phyloP scores from a whole-genome alignment of 352 stramenopile species.

The Phytophthora europaea region DNA sequence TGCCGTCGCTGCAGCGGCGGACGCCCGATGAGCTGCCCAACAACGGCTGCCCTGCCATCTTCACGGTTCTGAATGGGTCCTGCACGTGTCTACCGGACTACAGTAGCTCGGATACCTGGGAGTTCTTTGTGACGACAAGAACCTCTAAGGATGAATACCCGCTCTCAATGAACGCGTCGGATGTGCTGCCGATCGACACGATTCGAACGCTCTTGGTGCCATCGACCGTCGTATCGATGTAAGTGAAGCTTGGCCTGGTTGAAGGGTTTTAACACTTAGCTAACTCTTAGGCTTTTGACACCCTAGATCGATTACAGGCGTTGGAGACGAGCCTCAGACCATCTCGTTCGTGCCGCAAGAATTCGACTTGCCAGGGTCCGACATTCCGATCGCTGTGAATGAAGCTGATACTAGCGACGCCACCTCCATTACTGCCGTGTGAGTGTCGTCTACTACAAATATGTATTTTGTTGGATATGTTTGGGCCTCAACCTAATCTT shows the following conservation, averaged over 20 bases:
- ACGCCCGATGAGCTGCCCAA: constrained; percentile 37
- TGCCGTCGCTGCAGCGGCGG: constrained; percentile 48
- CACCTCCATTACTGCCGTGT: constrained; percentile 38
- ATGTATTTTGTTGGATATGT: neutral
- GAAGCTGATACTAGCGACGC: constrained; percentile 22
- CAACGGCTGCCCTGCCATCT: constrained; percentile 44
- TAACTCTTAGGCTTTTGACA: neutral
- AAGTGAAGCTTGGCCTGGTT: constrained; percentile 8
- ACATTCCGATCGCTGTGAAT: constrained; percentile 37
- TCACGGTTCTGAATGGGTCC: constrained; percentile 48
- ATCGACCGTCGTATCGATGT: constrained; percentile 41
- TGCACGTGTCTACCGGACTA: constrained; percentile 56
- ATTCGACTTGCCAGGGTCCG: constrained; percentile 31
- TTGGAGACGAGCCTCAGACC: constrained; percentile 28
- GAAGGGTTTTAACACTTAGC: neutral
- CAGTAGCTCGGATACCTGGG: constrained; percentile 28
- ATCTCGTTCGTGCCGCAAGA: constrained; percentile 43
- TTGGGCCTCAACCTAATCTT: neutral
- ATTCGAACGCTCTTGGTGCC: constrained; percentile 51
- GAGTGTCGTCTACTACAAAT: constrained; percentile 1
- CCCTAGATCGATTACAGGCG: constrained; percentile 30
- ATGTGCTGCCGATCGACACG: constrained; percentile 43
- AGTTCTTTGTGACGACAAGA: constrained; percentile 41
- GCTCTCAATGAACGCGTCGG: constrained; percentile 15
- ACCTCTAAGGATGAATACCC: constrained; percentile 14